phyloP scores from a whole-genome alignment of 192 early-diverging fungal genomes.

The Entophlyctis luteolus region DNA sequence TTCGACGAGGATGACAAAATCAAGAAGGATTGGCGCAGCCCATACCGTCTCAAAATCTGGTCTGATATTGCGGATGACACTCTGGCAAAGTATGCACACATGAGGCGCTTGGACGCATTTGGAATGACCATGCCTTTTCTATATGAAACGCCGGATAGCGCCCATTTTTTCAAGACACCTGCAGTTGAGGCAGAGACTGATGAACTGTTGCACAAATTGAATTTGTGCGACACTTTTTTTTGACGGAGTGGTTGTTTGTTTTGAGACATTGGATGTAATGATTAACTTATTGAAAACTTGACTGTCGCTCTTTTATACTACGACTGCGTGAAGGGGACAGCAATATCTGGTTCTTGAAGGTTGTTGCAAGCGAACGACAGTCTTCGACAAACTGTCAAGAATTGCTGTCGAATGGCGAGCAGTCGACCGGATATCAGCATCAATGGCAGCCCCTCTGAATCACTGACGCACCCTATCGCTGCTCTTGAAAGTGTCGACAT shows the following conservation, averaged over 20 bases:
- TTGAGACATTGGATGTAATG: too few species aligned
- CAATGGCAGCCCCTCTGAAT: neutral
- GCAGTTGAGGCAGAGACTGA: slow-evolving; percentile 13
- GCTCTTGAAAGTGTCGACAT: neutral
- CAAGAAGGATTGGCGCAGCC: neutral
- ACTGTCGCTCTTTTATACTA: too few species aligned
- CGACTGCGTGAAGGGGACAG: too few species aligned
- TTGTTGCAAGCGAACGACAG: too few species aligned
- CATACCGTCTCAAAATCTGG: neutral
- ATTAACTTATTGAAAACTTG: too few species aligned
- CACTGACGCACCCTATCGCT: neutral
- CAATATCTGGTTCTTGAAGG: too few species aligned
- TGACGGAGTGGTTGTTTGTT: too few species aligned
- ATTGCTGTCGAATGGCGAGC: neutral
- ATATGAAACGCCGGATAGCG: neutral
- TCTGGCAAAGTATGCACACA: neutral
- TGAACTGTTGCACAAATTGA: slow-evolving; percentile 12
- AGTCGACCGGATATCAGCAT: neutral
- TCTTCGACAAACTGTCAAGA: neutral
- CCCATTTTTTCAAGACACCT: neutral
- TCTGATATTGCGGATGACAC: neutral
- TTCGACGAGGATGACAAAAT: neutral
- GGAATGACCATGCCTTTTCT: neutral
- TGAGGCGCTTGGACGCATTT: neutral
- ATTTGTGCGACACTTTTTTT: slow-evolving; percentile 8